A percentile compares a stretch with the other conserved stretches of the same genome.
Evolutionary conservation across 75 land plant species (phyloP).

Genomic region (Picea glauca): DNA sequence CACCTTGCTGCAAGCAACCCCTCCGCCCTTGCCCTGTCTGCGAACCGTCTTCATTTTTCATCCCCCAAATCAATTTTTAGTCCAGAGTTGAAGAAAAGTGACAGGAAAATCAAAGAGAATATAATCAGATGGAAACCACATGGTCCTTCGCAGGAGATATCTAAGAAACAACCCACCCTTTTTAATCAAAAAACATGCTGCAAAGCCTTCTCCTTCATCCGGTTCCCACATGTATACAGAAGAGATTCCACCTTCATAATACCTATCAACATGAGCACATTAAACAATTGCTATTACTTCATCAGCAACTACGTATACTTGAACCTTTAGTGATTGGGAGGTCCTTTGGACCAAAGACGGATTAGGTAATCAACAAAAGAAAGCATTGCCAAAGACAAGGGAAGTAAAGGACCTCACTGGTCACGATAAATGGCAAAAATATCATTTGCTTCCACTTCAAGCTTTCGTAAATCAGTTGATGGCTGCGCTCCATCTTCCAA

Average conservation of each 20-base stretch:
- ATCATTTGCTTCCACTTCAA: conserved; percentile 94
- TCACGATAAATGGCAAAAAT: conserved; percentile 96
- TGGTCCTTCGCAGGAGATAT: not conserved
- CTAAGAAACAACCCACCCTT: conserved; percentile 54
- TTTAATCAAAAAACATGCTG: conserved; percentile 86
- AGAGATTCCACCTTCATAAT: conserved; percentile 96
- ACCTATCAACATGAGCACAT: conserved; percentile 35
- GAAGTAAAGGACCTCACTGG: conserved; percentile 91
- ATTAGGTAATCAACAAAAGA: conserved; percentile 4
- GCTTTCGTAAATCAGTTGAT: conserved; percentile 66
- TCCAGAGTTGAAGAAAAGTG: not conserved
- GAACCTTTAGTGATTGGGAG: not conserved
- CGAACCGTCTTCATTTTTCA: conserved; percentile 69
- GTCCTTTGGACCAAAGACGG: not conserved
- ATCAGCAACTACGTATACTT: not conserved
- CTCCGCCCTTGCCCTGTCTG: conserved; percentile 77
- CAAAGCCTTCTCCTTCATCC: conserved; percentile 73
- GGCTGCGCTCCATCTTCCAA: conserved; percentile 82
- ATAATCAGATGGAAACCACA: not conserved
- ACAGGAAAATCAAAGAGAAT: not conserved
- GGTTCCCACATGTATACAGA: conserved; percentile 96
- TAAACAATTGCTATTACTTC: conserved; percentile 5
- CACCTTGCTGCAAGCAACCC: conserved; percentile 74
- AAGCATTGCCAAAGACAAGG: conserved; percentile 22
- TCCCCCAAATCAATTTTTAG: not conserved